Conservation (phyloP, 352 stramenopile genomes). For the Pythium sp. region DNA sequence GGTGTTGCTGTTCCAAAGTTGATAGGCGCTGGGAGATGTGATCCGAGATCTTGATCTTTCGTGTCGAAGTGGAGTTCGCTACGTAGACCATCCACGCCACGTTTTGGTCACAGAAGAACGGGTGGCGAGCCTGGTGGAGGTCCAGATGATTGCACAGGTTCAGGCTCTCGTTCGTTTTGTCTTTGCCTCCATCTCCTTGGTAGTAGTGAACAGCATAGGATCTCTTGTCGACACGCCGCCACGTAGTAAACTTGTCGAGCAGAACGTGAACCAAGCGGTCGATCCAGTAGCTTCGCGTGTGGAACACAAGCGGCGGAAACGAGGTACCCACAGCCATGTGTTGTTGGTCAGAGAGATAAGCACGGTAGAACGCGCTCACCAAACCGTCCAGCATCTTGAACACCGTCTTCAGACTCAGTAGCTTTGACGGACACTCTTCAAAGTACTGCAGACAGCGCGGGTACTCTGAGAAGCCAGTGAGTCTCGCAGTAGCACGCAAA, state of each 20-base stretch:
- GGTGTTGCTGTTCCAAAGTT: too few relatives aligned
- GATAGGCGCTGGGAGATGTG: too few relatives aligned
- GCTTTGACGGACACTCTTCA: constrained; percentile 6
- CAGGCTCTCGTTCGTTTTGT: not conserved
- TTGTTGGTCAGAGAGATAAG: not conserved
- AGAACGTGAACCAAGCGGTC: constrained; percentile 31
- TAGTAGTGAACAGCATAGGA: constrained; percentile 27
- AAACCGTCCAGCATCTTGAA: constrained; percentile 44
- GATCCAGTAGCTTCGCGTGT: constrained; percentile 23
- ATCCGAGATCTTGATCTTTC: too few relatives aligned
- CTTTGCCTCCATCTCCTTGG: not conserved
- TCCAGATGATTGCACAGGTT: not conserved
- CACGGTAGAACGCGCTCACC: constrained; percentile 7
- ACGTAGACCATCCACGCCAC: too few relatives aligned
- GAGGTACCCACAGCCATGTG: not conserved
- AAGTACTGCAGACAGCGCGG: constrained; percentile 32
- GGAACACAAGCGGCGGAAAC: constrained; percentile 14
- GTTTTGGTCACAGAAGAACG: too few relatives aligned
- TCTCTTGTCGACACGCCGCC: constrained; percentile 21
- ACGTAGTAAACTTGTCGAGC: constrained; percentile 9
- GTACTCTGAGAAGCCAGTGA: constrained; percentile 25
- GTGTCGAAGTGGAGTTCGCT: too few relatives aligned
- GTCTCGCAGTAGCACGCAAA: constrained; percentile 18
- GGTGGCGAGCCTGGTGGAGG: too few relatives aligned
- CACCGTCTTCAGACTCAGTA: constrained; percentile 17